A percentile compares a stretch with the other conserved stretches of the same genome.
Conservation (phyloP, 306 rosid genomes). For the Albizia julibrissin region DNA sequence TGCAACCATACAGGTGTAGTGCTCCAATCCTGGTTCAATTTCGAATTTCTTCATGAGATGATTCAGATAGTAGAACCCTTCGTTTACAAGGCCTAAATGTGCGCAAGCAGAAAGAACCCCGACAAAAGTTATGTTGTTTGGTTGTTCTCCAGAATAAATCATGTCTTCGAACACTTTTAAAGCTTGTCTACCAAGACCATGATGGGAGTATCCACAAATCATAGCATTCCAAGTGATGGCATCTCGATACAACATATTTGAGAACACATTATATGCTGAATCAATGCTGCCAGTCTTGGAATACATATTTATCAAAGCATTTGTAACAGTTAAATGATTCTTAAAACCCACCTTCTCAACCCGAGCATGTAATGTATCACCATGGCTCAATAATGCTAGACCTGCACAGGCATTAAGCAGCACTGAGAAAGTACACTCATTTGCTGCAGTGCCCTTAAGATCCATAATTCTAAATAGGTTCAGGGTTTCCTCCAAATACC, state of each 20-base stretch:
- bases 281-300: conserved; percentile 65
- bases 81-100: conserved; percentile 53
- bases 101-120: conserved; percentile 68
- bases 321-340: conserved; percentile 49
- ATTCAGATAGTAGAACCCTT: conserved; percentile 58
- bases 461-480: conserved; percentile 50
- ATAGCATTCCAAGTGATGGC: conserved; percentile 62
- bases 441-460: conserved; percentile 44
- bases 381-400: conserved; percentile 52
- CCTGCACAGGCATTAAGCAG: conserved; percentile 66
- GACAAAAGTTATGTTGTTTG: conserved; percentile 54
- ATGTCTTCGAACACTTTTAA: conserved; percentile 54
- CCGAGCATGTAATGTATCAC: conserved; percentile 54
- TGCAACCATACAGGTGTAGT: conserved; percentile 73
- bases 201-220: conserved; percentile 69
- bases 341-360: conserved; percentile 59
- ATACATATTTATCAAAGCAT: conserved; percentile 72
- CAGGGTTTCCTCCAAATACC: conserved; percentile 61
- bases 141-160: conserved; percentile 49
- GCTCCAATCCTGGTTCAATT: conserved; percentile 76
- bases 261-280: conserved; percentile 55
- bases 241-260: conserved; percentile 42
- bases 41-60: conserved; percentile 46
- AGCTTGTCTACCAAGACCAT: conserved; percentile 71
- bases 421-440: conserved; percentile 61